Evolutionary conservation across 352 stramenopile genomes (phyloP).

Genomic region (Globisporangium radiosum): DNA sequence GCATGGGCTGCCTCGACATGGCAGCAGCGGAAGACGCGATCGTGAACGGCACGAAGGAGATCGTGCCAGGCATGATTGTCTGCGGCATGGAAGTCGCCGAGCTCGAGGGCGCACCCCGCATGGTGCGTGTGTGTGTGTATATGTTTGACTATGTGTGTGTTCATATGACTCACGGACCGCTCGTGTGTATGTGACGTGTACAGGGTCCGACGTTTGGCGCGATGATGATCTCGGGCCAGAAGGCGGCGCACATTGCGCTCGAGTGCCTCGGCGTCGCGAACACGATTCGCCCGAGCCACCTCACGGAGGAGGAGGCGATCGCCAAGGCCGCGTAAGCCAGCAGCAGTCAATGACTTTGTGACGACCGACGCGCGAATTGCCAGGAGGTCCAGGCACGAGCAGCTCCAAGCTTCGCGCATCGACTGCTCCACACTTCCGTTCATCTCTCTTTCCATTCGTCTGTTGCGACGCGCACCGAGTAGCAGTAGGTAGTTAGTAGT

Average conservation of each 20-base stretch:
- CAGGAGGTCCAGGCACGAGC: no score
- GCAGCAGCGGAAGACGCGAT: conserved; percentile 53
- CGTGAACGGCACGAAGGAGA: conserved; percentile 54
- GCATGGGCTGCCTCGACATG: conserved; percentile 60
- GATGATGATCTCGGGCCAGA: conserved; percentile 69
- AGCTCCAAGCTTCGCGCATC: no score
- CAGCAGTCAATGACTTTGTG: no score
- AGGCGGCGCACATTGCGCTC: conserved; percentile 50
- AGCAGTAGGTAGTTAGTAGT: no score
- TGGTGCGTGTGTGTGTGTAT: conserved; percentile 18
- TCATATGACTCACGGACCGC: not conserved
- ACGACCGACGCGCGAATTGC: no score
- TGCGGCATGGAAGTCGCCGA: conserved; percentile 59
- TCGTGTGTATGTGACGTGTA: not conserved
- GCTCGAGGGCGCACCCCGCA: conserved; percentile 49
- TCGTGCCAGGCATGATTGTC: conserved; percentile 59
- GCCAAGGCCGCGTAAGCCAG: conserved; percentile 33
- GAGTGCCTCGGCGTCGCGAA: conserved; percentile 58
- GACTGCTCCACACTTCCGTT: no score
- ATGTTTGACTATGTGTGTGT: not conserved
- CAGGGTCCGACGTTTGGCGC: conserved; percentile 51
- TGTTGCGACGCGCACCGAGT: no score
- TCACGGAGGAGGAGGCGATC: conserved; percentile 24
- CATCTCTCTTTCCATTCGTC: no score
- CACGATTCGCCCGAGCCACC: conserved; percentile 31